Evolutionary conservation across 129 eudicot genomes (phyloP).

Genomic region (Tagetes patula): DNA sequence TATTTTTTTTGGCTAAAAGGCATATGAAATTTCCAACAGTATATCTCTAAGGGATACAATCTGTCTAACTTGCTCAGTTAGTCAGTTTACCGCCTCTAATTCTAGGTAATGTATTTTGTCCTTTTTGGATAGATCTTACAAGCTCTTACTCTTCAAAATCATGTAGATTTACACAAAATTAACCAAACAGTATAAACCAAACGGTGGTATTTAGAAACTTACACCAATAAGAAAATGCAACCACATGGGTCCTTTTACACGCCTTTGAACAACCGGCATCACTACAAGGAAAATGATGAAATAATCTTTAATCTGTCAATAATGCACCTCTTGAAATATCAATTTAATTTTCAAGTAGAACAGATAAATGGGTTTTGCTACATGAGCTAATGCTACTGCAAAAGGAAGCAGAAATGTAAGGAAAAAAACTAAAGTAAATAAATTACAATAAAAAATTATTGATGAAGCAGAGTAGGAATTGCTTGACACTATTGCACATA

Average conservation of each 20-base stretch:
- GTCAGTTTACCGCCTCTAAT: not conserved
- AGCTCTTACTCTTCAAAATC: conserved; percentile 8
- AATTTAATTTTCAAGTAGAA: not conserved
- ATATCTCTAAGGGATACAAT: not conserved
- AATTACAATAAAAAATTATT: not conserved
- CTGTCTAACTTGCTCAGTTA: not conserved
- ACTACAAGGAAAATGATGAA: conserved; percentile 39
- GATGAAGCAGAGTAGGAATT: not conserved
- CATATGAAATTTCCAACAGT: not conserved
- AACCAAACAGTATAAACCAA: not conserved
- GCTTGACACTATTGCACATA: conserved; percentile 13
- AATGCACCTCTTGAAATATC: not conserved
- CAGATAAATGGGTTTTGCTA: not conserved
- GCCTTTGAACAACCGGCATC: conserved; percentile 81
- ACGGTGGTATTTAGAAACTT: conserved; percentile 35
- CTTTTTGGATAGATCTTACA: not conserved
- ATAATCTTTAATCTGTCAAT: not conserved
- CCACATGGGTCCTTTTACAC: conserved; percentile 96
- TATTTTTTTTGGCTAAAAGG: not conserved
- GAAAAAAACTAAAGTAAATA: not conserved
- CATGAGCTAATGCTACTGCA: not conserved
- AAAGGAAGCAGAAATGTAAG: conserved; percentile 5
- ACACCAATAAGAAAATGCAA: conserved; percentile 91
- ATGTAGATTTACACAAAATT: not conserved
- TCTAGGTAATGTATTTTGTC: not conserved